These are phyloP conservation scores for Chamaecrista fasciculata DNA, from an alignment of 306 rosid genomes.

Conservation along the genomic window DNA sequence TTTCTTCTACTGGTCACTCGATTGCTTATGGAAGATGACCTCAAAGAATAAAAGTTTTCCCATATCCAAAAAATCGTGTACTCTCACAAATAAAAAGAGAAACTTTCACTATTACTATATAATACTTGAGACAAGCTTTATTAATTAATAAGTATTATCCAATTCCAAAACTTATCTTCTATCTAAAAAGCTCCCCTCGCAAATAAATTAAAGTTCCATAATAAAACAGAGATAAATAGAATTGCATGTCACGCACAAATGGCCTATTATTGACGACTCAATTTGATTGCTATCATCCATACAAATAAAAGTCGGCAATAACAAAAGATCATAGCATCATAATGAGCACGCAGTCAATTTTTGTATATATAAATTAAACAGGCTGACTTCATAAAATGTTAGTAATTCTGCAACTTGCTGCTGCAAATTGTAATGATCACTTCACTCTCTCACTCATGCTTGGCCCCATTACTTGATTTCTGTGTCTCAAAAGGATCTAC, in stretches of 20 bases:
- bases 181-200: not conserved
- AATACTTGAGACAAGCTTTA: not conserved
- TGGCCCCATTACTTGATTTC: conserved; percentile 21
- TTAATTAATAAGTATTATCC: not conserved
- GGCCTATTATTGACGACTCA: no score
- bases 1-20: conserved; percentile 8
- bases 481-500: not conserved
- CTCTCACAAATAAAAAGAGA: not conserved
- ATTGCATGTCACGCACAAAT: conserved; percentile 14
- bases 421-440: conserved; percentile 24
- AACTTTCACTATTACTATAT: not conserved
- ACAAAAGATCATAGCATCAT: conserved; percentile 12
- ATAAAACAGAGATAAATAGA: not conserved
- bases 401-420: conserved; percentile 32
- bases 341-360: not conserved
- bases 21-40: conserved; percentile 16
- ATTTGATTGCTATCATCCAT: conserved; percentile 4
- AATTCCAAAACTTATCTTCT: not conserved
- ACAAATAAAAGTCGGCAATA: not conserved
- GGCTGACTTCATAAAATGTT: conserved; percentile 28
- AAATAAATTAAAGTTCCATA: conserved; percentile 9
- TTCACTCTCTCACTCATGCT: conserved; percentile 21
- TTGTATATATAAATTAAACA: not conserved
- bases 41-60: not conserved
- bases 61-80: not conserved